Conservation (phyloP, 2,329 filamentous ascomycete species). For the Torrubiellomyces zombiae region DNA sequence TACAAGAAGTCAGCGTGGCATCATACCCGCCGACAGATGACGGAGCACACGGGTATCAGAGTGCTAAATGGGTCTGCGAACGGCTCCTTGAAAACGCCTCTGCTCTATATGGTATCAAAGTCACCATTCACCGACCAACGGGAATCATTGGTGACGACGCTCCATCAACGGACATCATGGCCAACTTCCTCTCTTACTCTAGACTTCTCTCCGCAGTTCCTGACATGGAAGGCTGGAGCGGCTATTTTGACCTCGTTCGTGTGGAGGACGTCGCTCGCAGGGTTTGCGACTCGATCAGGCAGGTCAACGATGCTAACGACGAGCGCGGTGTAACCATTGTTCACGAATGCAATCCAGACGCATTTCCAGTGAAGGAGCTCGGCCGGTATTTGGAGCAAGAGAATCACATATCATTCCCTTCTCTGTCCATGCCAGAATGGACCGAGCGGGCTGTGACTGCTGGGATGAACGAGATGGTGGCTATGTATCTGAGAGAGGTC, state of each 20-base stretch:
- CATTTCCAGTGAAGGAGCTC: no score
- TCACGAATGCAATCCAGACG: no score
- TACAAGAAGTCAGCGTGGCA: background rate
- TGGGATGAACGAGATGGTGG: no score
- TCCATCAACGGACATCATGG: constrained; percentile 1
- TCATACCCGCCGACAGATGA: constrained; percentile 4
- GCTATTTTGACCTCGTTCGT: background rate
- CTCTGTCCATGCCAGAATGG: no score
- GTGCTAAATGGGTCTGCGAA: constrained; percentile 18
- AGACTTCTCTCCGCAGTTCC: background rate
- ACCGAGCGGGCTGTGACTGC: no score
- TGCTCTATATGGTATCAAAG: constrained; percentile 1
- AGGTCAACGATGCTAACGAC: no score
- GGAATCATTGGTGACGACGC: constrained; percentile 2
- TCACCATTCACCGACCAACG: constrained; percentile 5
- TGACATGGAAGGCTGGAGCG: background rate
- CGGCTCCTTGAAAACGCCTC: constrained; percentile 10
- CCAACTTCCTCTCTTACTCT: constrained; percentile 1
- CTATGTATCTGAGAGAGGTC: no score
- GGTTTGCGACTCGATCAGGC: no score
- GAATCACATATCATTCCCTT: no score
- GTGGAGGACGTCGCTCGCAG: background rate
- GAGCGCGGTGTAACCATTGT: no score
- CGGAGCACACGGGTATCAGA: constrained; percentile 12
- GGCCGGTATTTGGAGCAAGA: no score